Evolutionary conservation across 305 asterid species (phyloP).

Genomic region (Striga hermonthica): DNA sequence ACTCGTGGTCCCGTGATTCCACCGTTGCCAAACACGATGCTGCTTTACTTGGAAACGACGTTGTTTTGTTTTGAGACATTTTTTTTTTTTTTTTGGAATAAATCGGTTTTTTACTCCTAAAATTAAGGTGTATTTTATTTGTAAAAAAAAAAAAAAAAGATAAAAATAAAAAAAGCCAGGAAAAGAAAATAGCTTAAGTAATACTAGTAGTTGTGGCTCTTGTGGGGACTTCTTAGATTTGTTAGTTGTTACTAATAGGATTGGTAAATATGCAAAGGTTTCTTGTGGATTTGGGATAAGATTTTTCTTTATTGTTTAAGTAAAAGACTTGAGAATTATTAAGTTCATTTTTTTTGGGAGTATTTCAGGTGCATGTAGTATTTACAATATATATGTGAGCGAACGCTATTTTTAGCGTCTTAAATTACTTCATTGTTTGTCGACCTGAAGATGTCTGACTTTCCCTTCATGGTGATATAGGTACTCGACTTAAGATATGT

Average conservation of each 20-base stretch:
- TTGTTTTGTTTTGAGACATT: conserved; percentile 48
- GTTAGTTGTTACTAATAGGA: too few species aligned
- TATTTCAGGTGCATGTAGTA: neutral
- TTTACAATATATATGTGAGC: too few species aligned
- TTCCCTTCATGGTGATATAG: too few species aligned
- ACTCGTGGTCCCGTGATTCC: conserved; percentile 74
- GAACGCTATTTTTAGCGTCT: too few species aligned
- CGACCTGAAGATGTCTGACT: too few species aligned
- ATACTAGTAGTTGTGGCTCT: neutral
- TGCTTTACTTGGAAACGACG: conserved; percentile 57
- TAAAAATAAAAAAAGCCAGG: conserved; percentile 5
- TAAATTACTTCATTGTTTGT: too few species aligned
- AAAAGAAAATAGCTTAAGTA: conserved; percentile 24
- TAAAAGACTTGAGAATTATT: neutral
- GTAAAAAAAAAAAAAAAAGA: neutral
- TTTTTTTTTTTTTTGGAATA: neutral
- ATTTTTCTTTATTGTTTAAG: conserved; percentile 1
- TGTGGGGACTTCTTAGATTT: too few species aligned
- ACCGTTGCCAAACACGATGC: conserved; percentile 52
- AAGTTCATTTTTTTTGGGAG: neutral
- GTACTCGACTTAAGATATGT: too few species aligned
- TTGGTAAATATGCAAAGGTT: conserved; percentile 32
- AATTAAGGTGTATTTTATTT: conserved; percentile 16
- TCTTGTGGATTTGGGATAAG: conserved; percentile 15
- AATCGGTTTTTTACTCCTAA: too few species aligned